Evolutionary conservation across 75 land plant species (phyloP).

Genomic region (Selaginella tamariscina): DNA sequence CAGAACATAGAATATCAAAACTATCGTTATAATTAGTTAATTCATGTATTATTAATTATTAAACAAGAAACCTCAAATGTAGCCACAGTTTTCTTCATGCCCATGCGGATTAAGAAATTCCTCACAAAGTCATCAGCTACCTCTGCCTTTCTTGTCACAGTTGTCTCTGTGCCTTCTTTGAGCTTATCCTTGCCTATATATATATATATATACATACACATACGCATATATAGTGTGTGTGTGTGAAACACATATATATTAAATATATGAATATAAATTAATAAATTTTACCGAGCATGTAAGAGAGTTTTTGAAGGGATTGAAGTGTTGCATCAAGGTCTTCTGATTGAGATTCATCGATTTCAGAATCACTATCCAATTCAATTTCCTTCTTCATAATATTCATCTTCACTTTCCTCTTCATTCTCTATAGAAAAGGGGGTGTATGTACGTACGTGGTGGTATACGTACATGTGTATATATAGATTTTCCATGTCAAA

Average conservation of each 20-base stretch:
- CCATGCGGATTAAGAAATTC: slow-evolving; percentile 23
- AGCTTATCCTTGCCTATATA: slow-evolving; percentile 11
- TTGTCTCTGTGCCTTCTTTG: background rate
- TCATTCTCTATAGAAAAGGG: background rate
- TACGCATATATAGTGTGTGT: too few species aligned
- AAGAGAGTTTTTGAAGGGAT: slow-evolving; percentile 28
- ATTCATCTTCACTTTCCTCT: slow-evolving; percentile 18
- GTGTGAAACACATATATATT: too few species aligned
- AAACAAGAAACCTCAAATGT: slow-evolving; percentile 29
- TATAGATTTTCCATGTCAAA: too few species aligned
- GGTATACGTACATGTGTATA: too few species aligned
- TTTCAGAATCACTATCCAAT: slow-evolving; percentile 23
- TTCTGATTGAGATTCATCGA: slow-evolving; percentile 26
- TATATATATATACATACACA: too few species aligned
- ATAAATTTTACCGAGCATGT: slow-evolving; percentile 19
- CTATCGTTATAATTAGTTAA: too few species aligned
- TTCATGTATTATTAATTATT: too few species aligned
- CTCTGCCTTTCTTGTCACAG: slow-evolving; percentile 14
- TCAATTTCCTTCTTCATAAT: slow-evolving; percentile 26
- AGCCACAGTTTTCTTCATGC: slow-evolving; percentile 19
- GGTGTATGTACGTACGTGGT: too few species aligned
- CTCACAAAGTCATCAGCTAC: slow-evolving; percentile 33
- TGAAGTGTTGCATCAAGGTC: slow-evolving; percentile 30
- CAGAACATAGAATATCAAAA: too few species aligned
- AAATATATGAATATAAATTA: too few species aligned